Base-by-base conservation (phyloP, 2,329 filamentous ascomycete species). In the Claviceps capensis region DNA sequence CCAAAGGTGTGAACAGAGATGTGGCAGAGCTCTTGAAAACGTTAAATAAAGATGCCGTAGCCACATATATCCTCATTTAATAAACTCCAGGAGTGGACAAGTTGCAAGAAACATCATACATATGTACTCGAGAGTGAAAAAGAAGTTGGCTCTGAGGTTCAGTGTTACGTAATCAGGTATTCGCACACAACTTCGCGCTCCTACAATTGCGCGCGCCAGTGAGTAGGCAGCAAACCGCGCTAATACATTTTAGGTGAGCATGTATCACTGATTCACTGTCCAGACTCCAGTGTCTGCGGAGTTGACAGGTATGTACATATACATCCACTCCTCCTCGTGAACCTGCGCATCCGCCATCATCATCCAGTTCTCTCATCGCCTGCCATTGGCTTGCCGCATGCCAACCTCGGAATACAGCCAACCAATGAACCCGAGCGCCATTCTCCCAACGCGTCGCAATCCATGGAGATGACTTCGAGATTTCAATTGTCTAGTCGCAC, bases 381-480 rank as follows among this genome's bases (percentile, higher is more conserved):
- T 22, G n/a, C 36, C 44, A 36, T 38, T 8, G n/a, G 17, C 40
- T 36, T n/a, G 6, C 44, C 11, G 26, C 40, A 13, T 43, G 23
- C 40, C 49, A 13, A 47, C 37, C 16, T 22, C 19, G 13, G 16
- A 47, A 45, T 23, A 30, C 37, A 43, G 36, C 44, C 43, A 43
- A 36, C 48, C 38, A 48, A 52, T 52, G 45, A 48, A 16, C 40
- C 19, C 45, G n/a, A 34, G 17, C 8, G 5, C 19, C n/a, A 42
- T 26, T 19, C 36, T 23, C 7, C 9, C 14, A 26, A 43, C 16
- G 50, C 38, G 46, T 23, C 26, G 36, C 41, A 49, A 49, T 40
- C 40, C 48, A 52, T 38, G 36, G 60, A 59, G 56, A 64, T 65
- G 63, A 57, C 58, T 57, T 57, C 56, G 55, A 49, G 51, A 50